Evolutionary conservation across 2,329 filamentous ascomycete genomes (phyloP).

Genomic region (Tolypocladium tropicale): DNA sequence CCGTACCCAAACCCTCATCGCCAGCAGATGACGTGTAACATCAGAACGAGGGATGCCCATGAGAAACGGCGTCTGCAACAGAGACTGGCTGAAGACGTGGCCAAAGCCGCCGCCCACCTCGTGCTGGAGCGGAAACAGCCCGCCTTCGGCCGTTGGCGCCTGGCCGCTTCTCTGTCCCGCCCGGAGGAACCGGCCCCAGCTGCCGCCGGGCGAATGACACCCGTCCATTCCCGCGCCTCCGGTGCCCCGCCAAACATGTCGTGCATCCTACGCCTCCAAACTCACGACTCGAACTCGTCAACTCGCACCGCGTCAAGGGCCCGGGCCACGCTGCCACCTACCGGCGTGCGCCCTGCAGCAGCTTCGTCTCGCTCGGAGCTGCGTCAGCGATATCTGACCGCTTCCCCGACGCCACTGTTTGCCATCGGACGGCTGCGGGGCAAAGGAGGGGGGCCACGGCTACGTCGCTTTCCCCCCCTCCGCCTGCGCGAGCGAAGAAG

Average conservation of each 20-base stretch:
- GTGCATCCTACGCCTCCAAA: not conserved
- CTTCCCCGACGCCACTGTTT: not conserved
- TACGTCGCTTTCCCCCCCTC: not conserved
- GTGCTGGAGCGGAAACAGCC: not conserved
- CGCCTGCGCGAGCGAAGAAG: not conserved
- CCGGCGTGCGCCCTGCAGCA: not conserved
- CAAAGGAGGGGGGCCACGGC: not conserved
- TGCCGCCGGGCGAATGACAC: not conserved
- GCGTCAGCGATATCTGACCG: not conserved
- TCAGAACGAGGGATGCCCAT: too few relatives aligned
- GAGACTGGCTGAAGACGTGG: too few relatives aligned
- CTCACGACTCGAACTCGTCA: not conserved
- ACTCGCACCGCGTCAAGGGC: not conserved
- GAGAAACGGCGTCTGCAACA: too few relatives aligned
- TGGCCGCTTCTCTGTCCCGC: not conserved
- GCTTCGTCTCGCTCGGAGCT: not conserved
- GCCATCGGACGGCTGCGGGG: not conserved
- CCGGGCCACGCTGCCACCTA: not conserved
- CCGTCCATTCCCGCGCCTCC: not conserved
- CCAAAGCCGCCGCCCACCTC: too few relatives aligned
- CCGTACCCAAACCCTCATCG: too few relatives aligned
- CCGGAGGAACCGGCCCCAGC: not conserved
- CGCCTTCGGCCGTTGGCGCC: not conserved
- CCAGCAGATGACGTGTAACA: too few relatives aligned
- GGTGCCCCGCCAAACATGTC: not conserved